Evolutionary conservation across 2,329 filamentous ascomycete species (phyloP), one percentile per base, ranked within the genome.

Genomic region (Sclerotinia minor): DNA sequence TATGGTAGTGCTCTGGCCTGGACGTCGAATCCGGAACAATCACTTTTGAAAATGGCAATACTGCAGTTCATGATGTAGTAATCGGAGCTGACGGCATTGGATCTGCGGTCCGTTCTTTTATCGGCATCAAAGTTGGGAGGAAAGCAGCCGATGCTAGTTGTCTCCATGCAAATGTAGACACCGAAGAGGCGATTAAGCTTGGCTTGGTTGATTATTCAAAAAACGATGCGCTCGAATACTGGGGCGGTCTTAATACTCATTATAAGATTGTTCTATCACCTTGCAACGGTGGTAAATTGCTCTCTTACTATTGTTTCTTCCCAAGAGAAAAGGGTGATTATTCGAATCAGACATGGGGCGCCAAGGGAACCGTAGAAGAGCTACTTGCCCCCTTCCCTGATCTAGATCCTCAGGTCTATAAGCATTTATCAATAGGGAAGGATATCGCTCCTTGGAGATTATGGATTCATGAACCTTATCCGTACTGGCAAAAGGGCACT

Each of bases 281-380:
- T 6, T 91, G 89, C 79, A 88, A 89, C 73, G 84, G 83, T 29
- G 87, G 88, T 65, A 84, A 84, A 69, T 79, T 90, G 3, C 80
- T 90, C 3, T 89, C 87, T 0, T 91, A 89, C 79, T 91, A 91
- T 78, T 89, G 87, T 78, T 90, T 90, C 80, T 90, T 89, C 77
- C 84, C 87, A 0, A 81, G 84, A 64, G 70, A 83, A 7, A 80
- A 82, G 69, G 85, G 85, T 8, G 86, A 90, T 75, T 89, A 86
- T 73, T 80, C 81, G 0, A 83, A 78, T 50, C 86, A 90, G 63
- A 81, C 80, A 13, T 90, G 88, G 87, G 85, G 83, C 0, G 79
- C 79, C 0, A 83, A 84, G 35, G 81, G 81, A 8, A 82, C 85
- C 0, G 80, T 85, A 0, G 84, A 87, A 68, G 85, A 89, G 70